These are phyloP conservation scores for Debaryomyces udenii DNA, from an alignment of 1,139 yeast species.

Conservation along the genomic window DNA sequence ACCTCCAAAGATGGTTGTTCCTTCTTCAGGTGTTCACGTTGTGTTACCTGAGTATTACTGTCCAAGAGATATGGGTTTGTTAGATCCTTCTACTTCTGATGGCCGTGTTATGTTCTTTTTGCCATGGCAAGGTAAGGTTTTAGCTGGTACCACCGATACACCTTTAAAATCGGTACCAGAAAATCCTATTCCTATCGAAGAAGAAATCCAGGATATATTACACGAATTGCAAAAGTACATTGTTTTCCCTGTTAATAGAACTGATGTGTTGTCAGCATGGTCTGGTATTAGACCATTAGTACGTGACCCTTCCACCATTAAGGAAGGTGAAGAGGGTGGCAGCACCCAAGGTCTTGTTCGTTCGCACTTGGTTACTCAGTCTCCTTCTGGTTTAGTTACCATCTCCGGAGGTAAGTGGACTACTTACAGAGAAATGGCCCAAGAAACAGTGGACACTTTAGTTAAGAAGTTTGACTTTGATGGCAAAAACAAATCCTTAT, in stretches of 20 bases:
- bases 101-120: constrained; percentile 96
- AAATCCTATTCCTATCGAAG: constrained; percentile 85
- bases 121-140: constrained; percentile 97
- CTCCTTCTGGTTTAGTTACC: constrained; percentile 77
- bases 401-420: constrained; percentile 99
- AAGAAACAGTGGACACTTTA: constrained; percentile 84
- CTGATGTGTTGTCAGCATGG: constrained; percentile 95
- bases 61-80: constrained; percentile 83
- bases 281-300: constrained; percentile 95
- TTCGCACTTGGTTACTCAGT: constrained; percentile 77
- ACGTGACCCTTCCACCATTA: constrained; percentile 72
- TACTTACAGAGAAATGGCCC: constrained; percentile 96
- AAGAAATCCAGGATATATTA: constrained; percentile 86
- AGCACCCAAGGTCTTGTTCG: constrained; percentile 85
- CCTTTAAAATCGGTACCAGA: constrained; percentile 75
- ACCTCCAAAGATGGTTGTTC: constrained; percentile 81
- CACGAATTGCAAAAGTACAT: constrained; percentile 87
- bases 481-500: constrained; percentile 32
- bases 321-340: constrained; percentile 50
- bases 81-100: constrained; percentile 91
- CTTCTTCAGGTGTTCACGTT: constrained; percentile 92
- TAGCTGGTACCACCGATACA: constrained; percentile 95
- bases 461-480: constrained; percentile 53
- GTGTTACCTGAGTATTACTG: constrained; percentile 92
- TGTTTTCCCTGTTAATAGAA: constrained; percentile 85